Evolutionary conservation across 495 filamentous ascomycete species (phyloP).

Genomic region (Hypoxylon subgilvum): DNA sequence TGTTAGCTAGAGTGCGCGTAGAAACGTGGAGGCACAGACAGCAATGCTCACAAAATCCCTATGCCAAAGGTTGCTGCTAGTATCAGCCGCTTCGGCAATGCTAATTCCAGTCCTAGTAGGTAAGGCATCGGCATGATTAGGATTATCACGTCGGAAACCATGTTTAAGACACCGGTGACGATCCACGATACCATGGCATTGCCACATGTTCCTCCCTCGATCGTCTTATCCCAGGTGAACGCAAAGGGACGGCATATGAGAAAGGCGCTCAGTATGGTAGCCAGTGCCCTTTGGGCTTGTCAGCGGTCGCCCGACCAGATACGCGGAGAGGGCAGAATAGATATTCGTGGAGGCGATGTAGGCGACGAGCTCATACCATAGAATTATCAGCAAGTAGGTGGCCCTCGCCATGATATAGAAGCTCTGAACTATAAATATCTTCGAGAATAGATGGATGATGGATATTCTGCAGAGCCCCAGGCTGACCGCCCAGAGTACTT

Average conservation of each 20-base stretch:
- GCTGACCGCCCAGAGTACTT: conserved; percentile 36
- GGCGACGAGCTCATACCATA: conserved; percentile 22
- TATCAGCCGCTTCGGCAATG: conserved; percentile 33
- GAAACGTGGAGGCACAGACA: not conserved
- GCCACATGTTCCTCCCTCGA: conserved; percentile 38
- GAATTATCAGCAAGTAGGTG: conserved; percentile 31
- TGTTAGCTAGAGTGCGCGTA: not conserved
- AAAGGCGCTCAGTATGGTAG: conserved; percentile 34
- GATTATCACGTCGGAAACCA: conserved; percentile 40
- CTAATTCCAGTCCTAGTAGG: conserved; percentile 31
- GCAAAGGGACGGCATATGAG: conserved; percentile 38
- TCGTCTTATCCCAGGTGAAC: conserved; percentile 38
- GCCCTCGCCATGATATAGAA: conserved; percentile 32
- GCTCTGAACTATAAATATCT: conserved; percentile 34
- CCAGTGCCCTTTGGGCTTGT: conserved; percentile 28
- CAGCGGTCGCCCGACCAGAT: not conserved
- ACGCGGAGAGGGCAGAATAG: too few species aligned
- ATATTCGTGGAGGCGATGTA: too few species aligned
- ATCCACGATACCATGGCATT: conserved; percentile 36
- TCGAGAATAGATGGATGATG: conserved; percentile 33
- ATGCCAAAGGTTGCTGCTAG: conserved; percentile 36
- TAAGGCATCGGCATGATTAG: conserved; percentile 40
- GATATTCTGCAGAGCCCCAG: conserved; percentile 41
- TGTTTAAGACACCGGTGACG: conserved; percentile 35
- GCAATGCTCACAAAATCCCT: conserved; percentile 35